Conservation (phyloP, 202 grass and related monocot genomes). For the Sporobolus alterniflorus region DNA sequence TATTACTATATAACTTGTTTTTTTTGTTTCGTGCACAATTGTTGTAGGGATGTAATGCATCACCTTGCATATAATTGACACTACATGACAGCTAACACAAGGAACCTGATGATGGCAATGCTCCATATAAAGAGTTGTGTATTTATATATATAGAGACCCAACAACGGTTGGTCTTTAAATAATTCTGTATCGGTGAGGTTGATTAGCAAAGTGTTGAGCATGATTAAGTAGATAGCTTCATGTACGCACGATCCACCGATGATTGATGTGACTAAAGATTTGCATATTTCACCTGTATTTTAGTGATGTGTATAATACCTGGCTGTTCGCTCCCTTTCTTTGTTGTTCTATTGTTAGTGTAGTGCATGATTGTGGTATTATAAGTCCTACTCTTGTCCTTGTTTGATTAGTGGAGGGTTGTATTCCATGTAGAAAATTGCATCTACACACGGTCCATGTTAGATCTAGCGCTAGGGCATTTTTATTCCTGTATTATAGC, state of each 20-base stretch:
- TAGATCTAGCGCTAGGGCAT: constrained; percentile 52
- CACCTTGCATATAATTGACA: constrained; percentile 43
- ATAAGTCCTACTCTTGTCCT: constrained; percentile 24
- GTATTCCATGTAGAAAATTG: constrained; percentile 37
- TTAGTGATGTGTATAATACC: neutral
- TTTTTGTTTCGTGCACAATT: constrained; percentile 29
- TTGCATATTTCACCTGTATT: neutral
- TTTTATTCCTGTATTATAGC: constrained; percentile 35
- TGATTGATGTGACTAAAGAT: constrained; percentile 26
- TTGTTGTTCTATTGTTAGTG: constrained; percentile 46
- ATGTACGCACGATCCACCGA: constrained; percentile 8
- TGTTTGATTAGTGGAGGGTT: constrained; percentile 42
- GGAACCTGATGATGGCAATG: constrained; percentile 36
- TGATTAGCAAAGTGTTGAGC: neutral
- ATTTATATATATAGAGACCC: neutral
- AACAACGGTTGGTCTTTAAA: constrained; percentile 49
- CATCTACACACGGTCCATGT: constrained; percentile 43
- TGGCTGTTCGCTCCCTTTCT: constrained; percentile 12
- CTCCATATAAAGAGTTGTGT: neutral
- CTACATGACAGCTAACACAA: constrained; percentile 28
- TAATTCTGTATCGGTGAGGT: constrained; percentile 17
- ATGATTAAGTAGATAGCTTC: constrained; percentile 9
- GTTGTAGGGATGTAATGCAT: constrained; percentile 35
- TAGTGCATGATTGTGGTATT: constrained; percentile 43
- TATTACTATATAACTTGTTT: neutral